A percentile compares a stretch with the other conserved stretches of the same genome.
These are phyloP conservation scores for Geotrichum candidum DNA, from an alignment of 1,139 yeast genomes.

Conservation along the genomic window DNA sequence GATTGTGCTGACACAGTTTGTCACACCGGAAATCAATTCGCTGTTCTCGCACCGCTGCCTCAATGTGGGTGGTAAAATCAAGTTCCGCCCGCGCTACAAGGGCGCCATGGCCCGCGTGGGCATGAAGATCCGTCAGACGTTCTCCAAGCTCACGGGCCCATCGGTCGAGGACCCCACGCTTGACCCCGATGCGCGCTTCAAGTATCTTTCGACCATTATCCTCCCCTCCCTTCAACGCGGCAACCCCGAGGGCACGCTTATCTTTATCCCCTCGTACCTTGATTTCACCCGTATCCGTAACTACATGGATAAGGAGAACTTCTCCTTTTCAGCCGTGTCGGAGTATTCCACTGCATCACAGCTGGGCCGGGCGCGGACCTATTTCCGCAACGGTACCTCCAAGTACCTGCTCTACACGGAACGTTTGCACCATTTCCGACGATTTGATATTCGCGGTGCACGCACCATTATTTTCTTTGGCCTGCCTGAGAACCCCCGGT, in stretches of 20 bases:
- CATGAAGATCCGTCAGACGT: constrained; percentile 62
- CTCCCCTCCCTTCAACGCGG: constrained; percentile 64
- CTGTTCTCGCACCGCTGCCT: constrained; percentile 51
- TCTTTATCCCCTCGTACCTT: constrained; percentile 79
- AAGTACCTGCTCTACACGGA: constrained; percentile 82
- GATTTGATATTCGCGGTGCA: constrained; percentile 83
- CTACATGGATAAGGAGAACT: constrained; percentile 57
- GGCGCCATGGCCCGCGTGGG: constrained; percentile 44
- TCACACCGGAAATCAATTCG: constrained; percentile 76
- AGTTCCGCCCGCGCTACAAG: constrained; percentile 30
- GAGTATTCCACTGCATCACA: constrained; percentile 76
- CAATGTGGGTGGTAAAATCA: constrained; percentile 63
- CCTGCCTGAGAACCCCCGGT: constrained; percentile 76
- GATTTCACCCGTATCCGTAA: constrained; percentile 78
- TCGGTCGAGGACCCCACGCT: constrained; percentile 40
- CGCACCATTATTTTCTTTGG: constrained; percentile 77
- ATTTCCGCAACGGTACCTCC: constrained; percentile 56
- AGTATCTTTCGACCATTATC: constrained; percentile 65
- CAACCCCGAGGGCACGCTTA: constrained; percentile 64
- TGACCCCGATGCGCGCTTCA: constrained; percentile 70
- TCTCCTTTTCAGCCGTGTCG: constrained; percentile 47
- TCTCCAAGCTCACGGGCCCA: constrained; percentile 40
- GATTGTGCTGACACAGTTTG: constrained; percentile 62
- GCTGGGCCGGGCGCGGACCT: constrained; percentile 62
- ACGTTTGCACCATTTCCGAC: constrained; percentile 84